Percentiles rank a stretch among this genome's conserved stretches.
phyloP scores from a whole-genome alignment of 345 rosid species.

The Firmiana major region DNA sequence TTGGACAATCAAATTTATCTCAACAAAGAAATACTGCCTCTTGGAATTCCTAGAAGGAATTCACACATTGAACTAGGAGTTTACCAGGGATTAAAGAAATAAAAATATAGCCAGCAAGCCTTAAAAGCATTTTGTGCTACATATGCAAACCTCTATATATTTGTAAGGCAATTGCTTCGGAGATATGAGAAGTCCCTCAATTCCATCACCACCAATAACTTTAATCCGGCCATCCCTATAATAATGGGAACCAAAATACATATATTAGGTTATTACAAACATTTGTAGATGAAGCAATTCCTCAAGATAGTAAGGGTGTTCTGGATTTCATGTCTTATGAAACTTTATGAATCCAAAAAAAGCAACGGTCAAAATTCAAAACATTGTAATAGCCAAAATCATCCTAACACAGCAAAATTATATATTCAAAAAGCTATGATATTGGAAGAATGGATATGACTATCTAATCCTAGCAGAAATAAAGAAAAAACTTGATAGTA shows the following conservation, averaged over 20 bases:
- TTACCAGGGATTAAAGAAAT: not conserved
- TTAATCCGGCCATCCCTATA: conserved; percentile 67
- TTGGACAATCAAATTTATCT: not conserved
- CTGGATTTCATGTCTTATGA: not conserved
- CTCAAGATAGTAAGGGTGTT: not conserved
- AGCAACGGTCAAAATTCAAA: not conserved
- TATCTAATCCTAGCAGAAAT: not conserved
- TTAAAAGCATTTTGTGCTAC: not conserved
- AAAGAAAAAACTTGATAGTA: not conserved
- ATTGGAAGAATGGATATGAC: too few relatives aligned
- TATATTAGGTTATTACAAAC: not conserved
- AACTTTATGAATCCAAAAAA: not conserved
- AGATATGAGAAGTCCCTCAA: conserved; percentile 59
- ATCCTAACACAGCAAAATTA: not conserved
- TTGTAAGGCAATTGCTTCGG: conserved; percentile 51
- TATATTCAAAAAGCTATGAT: too few relatives aligned
- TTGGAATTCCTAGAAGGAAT: not conserved
- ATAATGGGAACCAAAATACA: not conserved
- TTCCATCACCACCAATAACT: conserved; percentile 61
- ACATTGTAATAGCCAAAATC: not conserved
- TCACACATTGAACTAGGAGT: not conserved
- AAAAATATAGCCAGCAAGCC: not conserved
- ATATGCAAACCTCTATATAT: conserved; percentile 42
- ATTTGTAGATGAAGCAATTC: not conserved
- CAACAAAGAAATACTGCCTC: not conserved